Evolutionary conservation across 2,329 filamentous ascomycete species (phyloP), one percentile per base, ranked within the genome.

Genomic region (Rosellinia necatrix): DNA sequence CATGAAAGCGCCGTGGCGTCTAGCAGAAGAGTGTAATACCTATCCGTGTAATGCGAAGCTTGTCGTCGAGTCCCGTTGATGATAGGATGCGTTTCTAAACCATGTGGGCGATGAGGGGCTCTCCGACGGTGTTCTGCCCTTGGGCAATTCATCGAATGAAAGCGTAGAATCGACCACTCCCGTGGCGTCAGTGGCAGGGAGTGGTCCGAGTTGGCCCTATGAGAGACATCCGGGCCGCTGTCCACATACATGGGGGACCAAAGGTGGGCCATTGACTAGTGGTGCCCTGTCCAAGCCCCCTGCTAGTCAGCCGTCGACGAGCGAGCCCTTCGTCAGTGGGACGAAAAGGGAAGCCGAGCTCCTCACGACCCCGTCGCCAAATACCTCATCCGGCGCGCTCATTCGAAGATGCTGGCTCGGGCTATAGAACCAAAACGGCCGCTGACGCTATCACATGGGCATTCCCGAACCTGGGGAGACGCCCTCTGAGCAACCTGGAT

Each of bases 81-180:
- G 62, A 68, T 64, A 68, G 66, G 65, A 64, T 59, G 64, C 63
- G 57, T 61, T 64, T 65, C 60, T 64, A 57, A 61, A 50, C 61
- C 51, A 61, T 63, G 62, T 58, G 46, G 59, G 53, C 58, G 61
- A 60, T 63, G 67, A 69, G 63, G 67, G 63, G 66, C 61, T 59
- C 55, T 53, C 35, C 58, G 51, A n/a, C n/a, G n/a, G n/a, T n/a
- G n/a, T n/a, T n/a, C n/a, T n/a, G n/a, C n/a, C n/a, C n/a, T n/a
- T n/a, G n/a, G n/a, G n/a, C n/a, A n/a, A n/a, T n/a, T n/a, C 70
- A 61, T 64, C 69, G 66, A 71, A 71, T 71, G 64, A 64, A 66
- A 62, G 55, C 58, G 56, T 62, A 43, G 61, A 64, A 62, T 53
- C 61, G 53, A 44, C 62, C 63, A 61, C 61, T 66, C 60, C 65